Base-by-base conservation (phyloP, 2,329 filamentous ascomycete species). In the Cladosporium phlei region DNA sequence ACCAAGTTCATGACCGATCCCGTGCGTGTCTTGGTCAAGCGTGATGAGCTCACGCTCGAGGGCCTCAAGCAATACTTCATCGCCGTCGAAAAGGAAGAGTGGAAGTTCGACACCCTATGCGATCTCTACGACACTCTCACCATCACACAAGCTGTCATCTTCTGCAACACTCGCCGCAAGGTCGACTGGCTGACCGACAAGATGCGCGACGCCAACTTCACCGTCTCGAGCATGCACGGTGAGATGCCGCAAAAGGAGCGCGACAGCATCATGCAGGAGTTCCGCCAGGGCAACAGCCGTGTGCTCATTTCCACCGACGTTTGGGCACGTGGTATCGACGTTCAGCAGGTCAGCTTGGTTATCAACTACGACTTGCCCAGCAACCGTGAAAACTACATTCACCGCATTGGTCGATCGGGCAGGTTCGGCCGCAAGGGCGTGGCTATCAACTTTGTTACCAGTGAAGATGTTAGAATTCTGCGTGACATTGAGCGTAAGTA, bases 61-160 rank as follows among this genome's bases (percentile, higher is more conserved):
- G 93, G 93, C 88, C 95, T 98, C 69, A 98, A 98, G 82, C 93
- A 98, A 73, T 98, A 96, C 79, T 98, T 96, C 79, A 97, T 98
- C 74, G 93, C 93, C 51, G 93, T 98, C 52, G 93, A 98, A 80
- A 97, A 98, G 82, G 93, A 98, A 73, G 93, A 98, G 69, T 98
- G 93, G 93, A 98, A 98, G 78, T 85, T 98, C 58, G 93, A 98
- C 73, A 98, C 93, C 52, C 88, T 98, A 54, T 97, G 88, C 64
- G 93, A 98, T 75, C 76, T 98, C 61, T 98, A 98, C 79, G 93
- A 98, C 78, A 98, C 93, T 47, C 86, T 98, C 68, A 98, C 93
- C 69, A 98, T 97, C 67, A 98, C 93, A 62, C 93, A 98, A 75
- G 93, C 93, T 51, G 93, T 98, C 74, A 98, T 98, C 76, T 98